Base-by-base conservation (phyloP, 176 grass and related monocot genomes). In the barley (Hordeum vulgare) region DNA sequence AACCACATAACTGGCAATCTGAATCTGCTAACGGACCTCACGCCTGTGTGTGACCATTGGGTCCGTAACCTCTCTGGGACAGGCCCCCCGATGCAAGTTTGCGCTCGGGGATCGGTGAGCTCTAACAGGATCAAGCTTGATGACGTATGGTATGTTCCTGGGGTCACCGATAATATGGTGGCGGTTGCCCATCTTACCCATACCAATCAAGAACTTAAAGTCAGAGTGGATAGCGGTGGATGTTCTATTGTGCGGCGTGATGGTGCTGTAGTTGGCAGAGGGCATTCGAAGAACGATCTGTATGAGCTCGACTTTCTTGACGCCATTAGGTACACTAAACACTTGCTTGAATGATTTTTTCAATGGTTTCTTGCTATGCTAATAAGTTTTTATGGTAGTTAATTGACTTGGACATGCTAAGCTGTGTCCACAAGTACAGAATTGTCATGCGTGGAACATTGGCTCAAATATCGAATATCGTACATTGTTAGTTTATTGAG, bases 121-220 rank as follows among this genome's bases (percentile, higher is more conserved):
- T 37, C 8, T 24, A 78, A 78, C 6, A 14, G 75, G 14, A 18
- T 78, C 35, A 39, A 6, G 12, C 78, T 80, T 12, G 25, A 53
- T 25, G 78, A 33, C 21, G 42, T 80, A 33, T 80, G 78, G 62
- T 80, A 67, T 64, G 78, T 80, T 67, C 78, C 62, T 36, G 42
- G 12, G 11, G n/a, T 28, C 44, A 36, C 4, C 0, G 63, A 9
- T 11, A 81, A 81, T 49, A 21, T 67, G 28, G 63, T 69, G 11
- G 34, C 63, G 3, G 8, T 7, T 23, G 27, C 9, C 9, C 21
- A 81, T 57, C 21, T 81, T 41, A 41, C 40, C 40, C 9, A 10
- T 23, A 8, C 10, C 26, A 7, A 24, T n/a, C 10, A 56, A 69
- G 64, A 17, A 53, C 20, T 69, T 66, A 2, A 1, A 18, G 6